Conservation (phyloP, 1,284 basidiomycete genomes). For the Sanghuangporus sanghuang region DNA sequence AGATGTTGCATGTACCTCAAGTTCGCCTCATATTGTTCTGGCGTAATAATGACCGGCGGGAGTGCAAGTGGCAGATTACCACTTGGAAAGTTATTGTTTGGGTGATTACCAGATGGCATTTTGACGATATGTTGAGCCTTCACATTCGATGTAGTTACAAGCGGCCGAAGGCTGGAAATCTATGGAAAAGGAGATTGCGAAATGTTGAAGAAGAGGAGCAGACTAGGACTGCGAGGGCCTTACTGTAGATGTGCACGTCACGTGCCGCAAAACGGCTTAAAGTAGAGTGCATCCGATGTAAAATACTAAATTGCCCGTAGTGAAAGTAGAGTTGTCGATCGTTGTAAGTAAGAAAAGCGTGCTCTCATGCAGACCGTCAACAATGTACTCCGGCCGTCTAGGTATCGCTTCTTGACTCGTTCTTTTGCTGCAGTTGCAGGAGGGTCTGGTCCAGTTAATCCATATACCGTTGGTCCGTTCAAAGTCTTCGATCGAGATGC, state of each 20-base stretch:
- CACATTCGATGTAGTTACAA: not conserved
- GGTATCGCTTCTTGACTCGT: slow-evolving; percentile 4
- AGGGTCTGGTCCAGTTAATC: slow-evolving; percentile 21
- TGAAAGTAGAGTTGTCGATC: too few species aligned
- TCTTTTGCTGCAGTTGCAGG: slow-evolving; percentile 24
- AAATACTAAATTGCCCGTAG: too few species aligned
- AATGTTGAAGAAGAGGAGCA: not conserved
- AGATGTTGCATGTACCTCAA: not conserved
- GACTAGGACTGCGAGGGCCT: not conserved
- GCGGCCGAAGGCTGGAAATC: not conserved
- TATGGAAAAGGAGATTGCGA: not conserved
- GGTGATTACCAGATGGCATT: not conserved
- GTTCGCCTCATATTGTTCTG: not conserved
- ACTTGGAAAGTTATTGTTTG: not conserved
- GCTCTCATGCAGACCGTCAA: slow-evolving; percentile 1
- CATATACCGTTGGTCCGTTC: slow-evolving; percentile 52
- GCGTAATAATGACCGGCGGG: not conserved
- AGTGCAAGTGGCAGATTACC: not conserved
- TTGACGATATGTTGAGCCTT: not conserved
- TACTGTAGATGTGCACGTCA: not conserved
- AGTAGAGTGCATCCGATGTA: too few species aligned
- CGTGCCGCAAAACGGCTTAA: not conserved
- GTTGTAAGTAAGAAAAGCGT: too few species aligned
- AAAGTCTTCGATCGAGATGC: slow-evolving; percentile 84
- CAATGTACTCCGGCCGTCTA: slow-evolving; percentile 1